phyloP scores from a whole-genome alignment of 2,329 filamentous ascomycete species.

The Madurella fahalii region DNA sequence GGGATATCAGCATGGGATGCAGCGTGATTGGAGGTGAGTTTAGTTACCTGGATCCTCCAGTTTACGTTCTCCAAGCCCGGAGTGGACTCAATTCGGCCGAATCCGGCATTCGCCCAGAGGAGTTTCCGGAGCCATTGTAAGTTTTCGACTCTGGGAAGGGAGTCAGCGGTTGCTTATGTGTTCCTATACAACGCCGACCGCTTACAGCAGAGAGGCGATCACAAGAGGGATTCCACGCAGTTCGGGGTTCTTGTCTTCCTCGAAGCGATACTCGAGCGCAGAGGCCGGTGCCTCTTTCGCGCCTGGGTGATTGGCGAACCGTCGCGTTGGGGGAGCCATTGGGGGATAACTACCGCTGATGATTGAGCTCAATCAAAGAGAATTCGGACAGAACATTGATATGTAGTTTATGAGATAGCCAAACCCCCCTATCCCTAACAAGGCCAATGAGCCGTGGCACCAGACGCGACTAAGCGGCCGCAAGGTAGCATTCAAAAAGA shows the following conservation, averaged over 20 bases:
- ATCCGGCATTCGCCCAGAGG: conserved; percentile 67
- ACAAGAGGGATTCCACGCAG: conserved; percentile 63
- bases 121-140: conserved; percentile 58
- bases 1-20: background rate
- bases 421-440: too few species aligned
- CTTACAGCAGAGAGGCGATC: conserved; percentile 41
- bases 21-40: background rate
- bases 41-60: conserved; percentile 45
- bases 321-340: conserved; percentile 16
- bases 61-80: conserved; percentile 42
- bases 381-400: background rate
- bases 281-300: conserved; percentile 36
- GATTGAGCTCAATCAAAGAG: background rate
- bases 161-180: background rate
- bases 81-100: conserved; percentile 45
- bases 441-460: too few species aligned
- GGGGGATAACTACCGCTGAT: background rate
- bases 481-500: too few species aligned
- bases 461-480: too few species aligned
- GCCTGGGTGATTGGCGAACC: conserved; percentile 43
- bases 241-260: conserved; percentile 61
- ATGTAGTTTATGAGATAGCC: too few species aligned
- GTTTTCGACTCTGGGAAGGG: conserved; percentile 49
- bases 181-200: background rate
- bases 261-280: conserved; percentile 28